These are phyloP conservation scores for Chlorella sp. DNA, from an alignment of 139 green algal genomes.

Conservation along the genomic window DNA sequence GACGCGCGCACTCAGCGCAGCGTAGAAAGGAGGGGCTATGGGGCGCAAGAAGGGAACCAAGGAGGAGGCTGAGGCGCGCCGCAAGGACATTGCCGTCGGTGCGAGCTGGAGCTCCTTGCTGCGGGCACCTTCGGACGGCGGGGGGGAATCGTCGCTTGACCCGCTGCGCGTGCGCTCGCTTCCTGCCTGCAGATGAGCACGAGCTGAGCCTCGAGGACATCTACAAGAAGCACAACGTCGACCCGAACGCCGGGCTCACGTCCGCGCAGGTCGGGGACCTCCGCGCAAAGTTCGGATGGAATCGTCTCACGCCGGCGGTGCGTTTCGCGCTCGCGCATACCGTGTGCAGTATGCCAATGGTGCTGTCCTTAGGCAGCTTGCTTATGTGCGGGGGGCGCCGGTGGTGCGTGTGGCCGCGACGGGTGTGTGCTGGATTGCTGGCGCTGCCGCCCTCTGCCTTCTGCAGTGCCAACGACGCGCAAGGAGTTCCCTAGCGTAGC, in stretches of 20 bases:
- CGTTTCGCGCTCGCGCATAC: no score
- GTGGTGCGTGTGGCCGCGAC: no score
- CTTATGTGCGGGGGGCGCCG: no score
- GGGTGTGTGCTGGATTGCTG: no score
- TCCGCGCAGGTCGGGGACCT: conserved; percentile 48
- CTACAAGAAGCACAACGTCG: conserved; percentile 34
- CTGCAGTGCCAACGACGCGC: no score
- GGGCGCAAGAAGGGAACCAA: background rate
- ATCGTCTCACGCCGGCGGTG: no score
- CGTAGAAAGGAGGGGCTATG: no score
- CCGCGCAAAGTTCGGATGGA: conserved; percentile 48
- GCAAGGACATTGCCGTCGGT: conserved; percentile 18
- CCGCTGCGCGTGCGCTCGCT: background rate
- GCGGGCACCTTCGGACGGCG: background rate
- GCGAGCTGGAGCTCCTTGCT: background rate
- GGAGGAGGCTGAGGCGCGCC: background rate
- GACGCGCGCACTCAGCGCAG: no score
- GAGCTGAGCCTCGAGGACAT: conserved; percentile 12
- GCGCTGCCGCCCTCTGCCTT: no score
- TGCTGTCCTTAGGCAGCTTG: no score
- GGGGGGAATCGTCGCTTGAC: background rate
- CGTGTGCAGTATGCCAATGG: no score
- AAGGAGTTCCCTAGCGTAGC: no score
- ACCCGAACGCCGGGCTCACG: conserved; percentile 34
- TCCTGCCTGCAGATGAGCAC: conserved; percentile 1